phyloP scores from a whole-genome alignment of 169 alveolate species.

The Plasmodium blacklocki region DNA sequence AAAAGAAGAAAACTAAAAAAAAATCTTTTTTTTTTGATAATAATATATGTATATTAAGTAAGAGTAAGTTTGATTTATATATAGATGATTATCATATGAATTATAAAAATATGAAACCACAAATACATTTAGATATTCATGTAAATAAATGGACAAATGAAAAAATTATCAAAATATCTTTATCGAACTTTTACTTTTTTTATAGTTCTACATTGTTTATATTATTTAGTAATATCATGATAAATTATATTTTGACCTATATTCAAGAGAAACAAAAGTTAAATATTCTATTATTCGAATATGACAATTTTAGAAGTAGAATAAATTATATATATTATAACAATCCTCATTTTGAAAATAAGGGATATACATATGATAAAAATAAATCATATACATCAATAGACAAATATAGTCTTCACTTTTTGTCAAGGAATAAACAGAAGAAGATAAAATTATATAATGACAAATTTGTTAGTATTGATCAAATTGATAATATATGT shows the following conservation, averaged over 20 bases:
- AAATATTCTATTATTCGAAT: background rate
- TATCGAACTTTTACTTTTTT: conserved; percentile 48
- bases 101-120: conserved; percentile 13
- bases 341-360: too few relatives aligned
- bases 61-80: conserved; percentile 47
- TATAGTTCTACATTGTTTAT: conserved; percentile 69
- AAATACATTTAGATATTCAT: conserved; percentile 51
- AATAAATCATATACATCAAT: too few relatives aligned
- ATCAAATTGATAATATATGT: conserved; percentile 23
- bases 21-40: conserved; percentile 8
- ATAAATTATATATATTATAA: too few relatives aligned
- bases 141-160: conserved; percentile 25
- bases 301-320: background rate
- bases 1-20: conserved; percentile 20
- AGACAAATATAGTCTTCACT: too few relatives aligned
- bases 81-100: conserved; percentile 38
- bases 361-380: too few relatives aligned
- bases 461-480: conserved; percentile 53
- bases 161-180: conserved; percentile 36
- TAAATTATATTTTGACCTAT: conserved; percentile 45
- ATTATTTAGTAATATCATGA: conserved; percentile 22
- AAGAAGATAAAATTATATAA: background rate
- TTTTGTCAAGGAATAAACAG: background rate
- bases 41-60: conserved; percentile 48
- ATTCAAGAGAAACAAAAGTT: conserved; percentile 62